Evolutionary conservation across 116 monocot genomes (phyloP).

Genomic region (Iris pallida): DNA sequence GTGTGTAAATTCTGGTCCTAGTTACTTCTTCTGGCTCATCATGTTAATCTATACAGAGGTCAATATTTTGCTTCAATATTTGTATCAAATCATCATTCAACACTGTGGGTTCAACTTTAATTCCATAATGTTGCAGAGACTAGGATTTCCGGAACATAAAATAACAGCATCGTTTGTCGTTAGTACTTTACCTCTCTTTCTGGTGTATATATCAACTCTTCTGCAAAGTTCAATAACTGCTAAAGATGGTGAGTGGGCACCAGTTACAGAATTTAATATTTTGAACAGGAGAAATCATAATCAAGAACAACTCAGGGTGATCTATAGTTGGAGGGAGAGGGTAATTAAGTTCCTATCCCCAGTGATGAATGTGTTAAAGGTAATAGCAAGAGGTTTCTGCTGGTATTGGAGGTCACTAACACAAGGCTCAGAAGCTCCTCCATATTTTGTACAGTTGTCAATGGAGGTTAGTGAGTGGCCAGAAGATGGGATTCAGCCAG

Average conservation of each 20-base stretch:
- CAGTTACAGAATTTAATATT: slow-evolving; percentile 56
- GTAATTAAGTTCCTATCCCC: slow-evolving; percentile 35
- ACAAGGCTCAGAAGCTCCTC: slow-evolving; percentile 88
- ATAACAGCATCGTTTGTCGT: slow-evolving; percentile 83
- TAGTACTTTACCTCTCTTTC: slow-evolving; percentile 77
- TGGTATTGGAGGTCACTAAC: slow-evolving; percentile 88
- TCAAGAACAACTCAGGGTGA: slow-evolving; percentile 21
- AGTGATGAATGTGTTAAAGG: slow-evolving; percentile 32
- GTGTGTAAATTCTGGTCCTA: slow-evolving; percentile 90
- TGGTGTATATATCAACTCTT: slow-evolving; percentile 84
- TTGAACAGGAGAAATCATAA: slow-evolving; percentile 25
- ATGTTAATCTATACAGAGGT: slow-evolving; percentile 91
- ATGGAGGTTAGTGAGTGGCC: slow-evolving; percentile 86
- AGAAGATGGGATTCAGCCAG: slow-evolving; percentile 96
- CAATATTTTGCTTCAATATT: slow-evolving; percentile 85
- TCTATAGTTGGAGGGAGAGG: slow-evolving; percentile 31
- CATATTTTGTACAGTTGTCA: slow-evolving; percentile 88
- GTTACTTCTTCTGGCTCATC: slow-evolving; percentile 85
- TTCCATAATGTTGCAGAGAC: slow-evolving; percentile 35
- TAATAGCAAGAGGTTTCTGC: slow-evolving; percentile 49
- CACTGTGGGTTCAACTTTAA: slow-evolving; percentile 71
- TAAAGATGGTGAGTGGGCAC: slow-evolving; percentile 91
- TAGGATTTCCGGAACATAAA: slow-evolving; percentile 79
- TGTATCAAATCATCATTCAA: slow-evolving; percentile 94
- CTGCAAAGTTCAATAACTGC: slow-evolving; percentile 94